A percentile compares a stretch with the other conserved stretches of the same genome.
phyloP scores from a whole-genome alignment of 2,329 filamentous ascomycete species.

The Ascochyta pisi region DNA sequence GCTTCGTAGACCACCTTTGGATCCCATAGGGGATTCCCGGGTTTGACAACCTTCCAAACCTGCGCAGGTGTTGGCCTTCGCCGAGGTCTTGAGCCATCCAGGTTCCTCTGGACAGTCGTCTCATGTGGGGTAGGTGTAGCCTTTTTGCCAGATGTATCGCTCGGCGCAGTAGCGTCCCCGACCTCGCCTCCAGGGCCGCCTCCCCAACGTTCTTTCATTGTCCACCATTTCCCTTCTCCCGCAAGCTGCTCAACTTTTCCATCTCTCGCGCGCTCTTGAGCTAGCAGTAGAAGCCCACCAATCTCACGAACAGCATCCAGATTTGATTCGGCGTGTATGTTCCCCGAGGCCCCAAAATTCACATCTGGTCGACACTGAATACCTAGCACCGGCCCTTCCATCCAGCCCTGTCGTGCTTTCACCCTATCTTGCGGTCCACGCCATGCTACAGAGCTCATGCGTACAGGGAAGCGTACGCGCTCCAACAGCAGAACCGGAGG shows the following conservation, averaged over 20 bases:
- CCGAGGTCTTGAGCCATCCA: conserved; percentile 40
- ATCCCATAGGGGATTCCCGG: conserved; percentile 63
- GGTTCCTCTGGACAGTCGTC: conserved; percentile 40
- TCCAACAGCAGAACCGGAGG: conserved; percentile 57
- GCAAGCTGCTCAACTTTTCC: conserved; percentile 58
- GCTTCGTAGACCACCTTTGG: conserved; percentile 62
- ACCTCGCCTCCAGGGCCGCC: conserved; percentile 58
- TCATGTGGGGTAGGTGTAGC: conserved; percentile 40
- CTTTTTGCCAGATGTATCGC: conserved; percentile 35
- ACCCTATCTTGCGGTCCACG: conserved; percentile 60
- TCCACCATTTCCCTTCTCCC: conserved; percentile 68
- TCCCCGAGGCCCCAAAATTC: conserved; percentile 54
- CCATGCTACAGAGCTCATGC: conserved; percentile 62
- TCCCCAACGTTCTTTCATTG: conserved; percentile 63
- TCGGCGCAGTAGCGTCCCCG: conserved; percentile 40
- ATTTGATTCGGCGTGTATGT: conserved; percentile 39
- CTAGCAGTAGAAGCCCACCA: conserved; percentile 63
- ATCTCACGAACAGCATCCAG: conserved; percentile 66
- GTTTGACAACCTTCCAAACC: conserved; percentile 61
- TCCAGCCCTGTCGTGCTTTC: conserved; percentile 60
- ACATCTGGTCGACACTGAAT: conserved; percentile 63
- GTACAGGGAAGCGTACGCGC: conserved; percentile 62
- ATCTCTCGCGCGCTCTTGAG: conserved; percentile 66
- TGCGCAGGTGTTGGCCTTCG: conserved; percentile 56
- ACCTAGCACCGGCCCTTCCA: conserved; percentile 65